Evolutionary conservation across 1,139 yeast species (phyloP).

Genomic region (Sugiyamaella sp.): DNA sequence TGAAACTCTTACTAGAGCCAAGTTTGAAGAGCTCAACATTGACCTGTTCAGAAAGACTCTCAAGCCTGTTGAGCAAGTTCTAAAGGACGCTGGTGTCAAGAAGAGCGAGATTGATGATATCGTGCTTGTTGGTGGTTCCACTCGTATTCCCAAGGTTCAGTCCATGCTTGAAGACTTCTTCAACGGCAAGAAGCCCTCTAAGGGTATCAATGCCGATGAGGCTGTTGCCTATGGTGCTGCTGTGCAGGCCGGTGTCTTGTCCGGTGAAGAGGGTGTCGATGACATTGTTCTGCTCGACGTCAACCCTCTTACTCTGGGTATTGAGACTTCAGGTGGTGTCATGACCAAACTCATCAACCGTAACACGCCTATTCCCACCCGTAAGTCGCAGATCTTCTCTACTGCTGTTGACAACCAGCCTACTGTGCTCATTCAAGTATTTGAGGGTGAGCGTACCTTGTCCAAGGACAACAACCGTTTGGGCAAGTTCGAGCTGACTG

Average conservation of each 20-base stretch:
- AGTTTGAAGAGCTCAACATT: constrained; percentile 89
- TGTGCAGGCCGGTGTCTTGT: constrained; percentile 93
- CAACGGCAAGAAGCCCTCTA: constrained; percentile 90
- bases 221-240: constrained; percentile 99
- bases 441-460: constrained; percentile 96
- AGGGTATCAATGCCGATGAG: constrained; percentile 97
- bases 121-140: constrained; percentile 96
- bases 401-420: constrained; percentile 98
- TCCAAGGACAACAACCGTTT: constrained; percentile 93
- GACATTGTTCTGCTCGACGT: constrained; percentile 89
- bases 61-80: constrained; percentile 91
- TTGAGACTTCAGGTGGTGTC: constrained; percentile 97
- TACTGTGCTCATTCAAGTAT: constrained; percentile 93
- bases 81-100: constrained; percentile 84
- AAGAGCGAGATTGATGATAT: constrained; percentile 86
- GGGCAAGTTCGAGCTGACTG: constrained; percentile 93
- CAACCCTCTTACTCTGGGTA: constrained; percentile 92
- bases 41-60: constrained; percentile 86
- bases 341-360: constrained; percentile 97
- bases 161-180: constrained; percentile 83
- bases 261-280: constrained; percentile 83
- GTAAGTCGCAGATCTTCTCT: constrained; percentile 94
- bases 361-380: constrained; percentile 96
- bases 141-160: constrained; percentile 97
- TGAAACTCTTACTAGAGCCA: constrained; percentile 91